phyloP scores from a whole-genome alignment of 73 alveolate genomes.

The Durusdinium trenchii region DNA sequence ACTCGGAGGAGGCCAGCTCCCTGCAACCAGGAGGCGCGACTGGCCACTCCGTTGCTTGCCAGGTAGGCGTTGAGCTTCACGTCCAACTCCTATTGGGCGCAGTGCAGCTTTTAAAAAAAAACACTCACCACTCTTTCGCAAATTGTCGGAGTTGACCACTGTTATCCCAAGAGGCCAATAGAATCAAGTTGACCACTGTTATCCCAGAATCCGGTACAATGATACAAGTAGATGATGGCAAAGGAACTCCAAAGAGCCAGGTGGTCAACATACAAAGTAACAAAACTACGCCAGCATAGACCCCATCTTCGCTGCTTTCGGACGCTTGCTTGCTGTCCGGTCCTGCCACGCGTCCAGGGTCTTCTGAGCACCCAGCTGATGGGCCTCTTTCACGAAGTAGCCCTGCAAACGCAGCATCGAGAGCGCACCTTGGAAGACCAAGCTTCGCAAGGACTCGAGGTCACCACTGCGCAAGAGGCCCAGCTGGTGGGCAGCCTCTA shows the following conservation, averaged over 20 bases:
- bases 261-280: no score
- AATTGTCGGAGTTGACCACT: no score
- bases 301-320: no score
- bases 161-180: no score
- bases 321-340: no score
- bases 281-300: no score
- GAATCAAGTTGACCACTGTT: no score
- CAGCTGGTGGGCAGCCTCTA: conserved; percentile 72
- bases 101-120: not conserved
- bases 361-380: conserved; percentile 19
- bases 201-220: no score
- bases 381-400: conserved; percentile 9
- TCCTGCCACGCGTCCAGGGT: no score
- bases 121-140: no score
- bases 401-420: conserved; percentile 71
- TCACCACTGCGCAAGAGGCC: conserved; percentile 1
- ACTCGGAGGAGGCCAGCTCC: conserved; percentile 49
- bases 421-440: conserved; percentile 1
- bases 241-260: no score
- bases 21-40: conserved; percentile 53
- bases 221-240: no score
- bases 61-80: conserved; percentile 38
- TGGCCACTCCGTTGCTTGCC: conserved; percentile 49
- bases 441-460: not conserved
- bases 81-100: not conserved